Base-by-base conservation (phyloP, 768 basidiomycete genomes). In the Trametes sanguinea region DNA sequence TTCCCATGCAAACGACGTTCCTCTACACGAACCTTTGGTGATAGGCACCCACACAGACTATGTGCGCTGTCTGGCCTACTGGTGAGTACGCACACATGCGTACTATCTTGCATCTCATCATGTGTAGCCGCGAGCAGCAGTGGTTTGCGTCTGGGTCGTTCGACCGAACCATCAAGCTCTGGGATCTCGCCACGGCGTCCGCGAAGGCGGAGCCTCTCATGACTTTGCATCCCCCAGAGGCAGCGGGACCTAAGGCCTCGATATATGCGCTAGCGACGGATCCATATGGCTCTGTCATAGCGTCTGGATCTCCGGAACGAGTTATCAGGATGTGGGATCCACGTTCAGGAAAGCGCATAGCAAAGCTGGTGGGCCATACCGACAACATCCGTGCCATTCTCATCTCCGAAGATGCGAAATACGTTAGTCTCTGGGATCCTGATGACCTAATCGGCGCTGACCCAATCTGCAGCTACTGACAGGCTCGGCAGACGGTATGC, bases 111-210 rank as follows among this genome's bases (percentile, higher is more conserved):
- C n/a, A n/a, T 29, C 35, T 9, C 13, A 37, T 37, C 35, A 10
- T 56, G 56, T 48, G 17, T 66, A 92, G 90, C 69, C 88, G 86
- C 37, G 86, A 90, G 61, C 87, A 90, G 70, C 85, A 85, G 53
- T 96, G 94, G 92, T 81, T 96, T 47, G 92, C 93, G 4, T 94
- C 92, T 6, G 96, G 95, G 6, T 96, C 95, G 0, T 94, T 98
- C 67, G 97, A 99, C 77, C 83, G 93, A 8, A 92, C 90, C 1
- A 88, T 99, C 73, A 95, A 94, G 70, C 80, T 98, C 2, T 99
- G 97, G 96, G 96, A 98, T 69, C 80, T 95, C 17, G 77, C 76
- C 16, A 77, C 83, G 39, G 74, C 76, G 1, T 60, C 63, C 30
- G 27, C 62, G 7, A 64, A 75, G n/a, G 61, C 78, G 0, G 78